Base-by-base conservation (phyloP, 371 early-diverging fungal genomes). In the Cladochytrium tenue region DNA sequence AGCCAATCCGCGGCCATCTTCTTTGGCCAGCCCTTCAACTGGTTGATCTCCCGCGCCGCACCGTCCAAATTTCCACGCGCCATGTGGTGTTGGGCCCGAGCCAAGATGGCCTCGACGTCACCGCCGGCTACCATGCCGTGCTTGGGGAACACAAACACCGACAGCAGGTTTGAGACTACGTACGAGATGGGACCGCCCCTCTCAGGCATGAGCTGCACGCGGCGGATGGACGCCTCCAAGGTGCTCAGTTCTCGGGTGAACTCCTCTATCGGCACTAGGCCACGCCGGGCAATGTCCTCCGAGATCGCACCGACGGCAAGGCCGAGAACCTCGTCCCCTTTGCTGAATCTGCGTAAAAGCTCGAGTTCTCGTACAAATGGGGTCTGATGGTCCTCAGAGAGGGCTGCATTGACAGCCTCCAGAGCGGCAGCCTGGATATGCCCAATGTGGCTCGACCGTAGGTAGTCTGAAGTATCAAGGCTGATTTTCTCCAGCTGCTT, bases 31-130 rank as follows among this genome's bases (percentile, higher is more conserved):
- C 98, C 97, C 61, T 79, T 85, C 63, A 97, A 82, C 75, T 93
- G 95, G 76, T 97, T 97, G 66, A 96, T 66, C 75, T 97, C 97
- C 63, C 97, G 82, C 25, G 94, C 79, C n/a, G 95, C 96, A 55
- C 79, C 80, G 58, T 96, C 96, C 62, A 97, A 71, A 75, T 96
- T 93, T 50, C 86, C 87, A 10, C 13, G 7, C 35, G 76, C 70
- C 58, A 97, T 76, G 73, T 90, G 89, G 70, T 87, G 86, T 69
- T 92, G 83, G 20, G 92, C 79, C 59, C 97, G 88, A 10, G 95
- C 89, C 53, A 96, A 71, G 58, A 95, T 83, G 0, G 94, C 82
- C 69, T 97, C 96, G n/a, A 93, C 85, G 73, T 95, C 96, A 51
- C 88, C 85, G 34, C 96, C 97, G 61, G 88, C 75, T 2, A 95